Conservation (phyloP, 1,284 basidiomycete species). For the Sanghuangporus weigelae region DNA sequence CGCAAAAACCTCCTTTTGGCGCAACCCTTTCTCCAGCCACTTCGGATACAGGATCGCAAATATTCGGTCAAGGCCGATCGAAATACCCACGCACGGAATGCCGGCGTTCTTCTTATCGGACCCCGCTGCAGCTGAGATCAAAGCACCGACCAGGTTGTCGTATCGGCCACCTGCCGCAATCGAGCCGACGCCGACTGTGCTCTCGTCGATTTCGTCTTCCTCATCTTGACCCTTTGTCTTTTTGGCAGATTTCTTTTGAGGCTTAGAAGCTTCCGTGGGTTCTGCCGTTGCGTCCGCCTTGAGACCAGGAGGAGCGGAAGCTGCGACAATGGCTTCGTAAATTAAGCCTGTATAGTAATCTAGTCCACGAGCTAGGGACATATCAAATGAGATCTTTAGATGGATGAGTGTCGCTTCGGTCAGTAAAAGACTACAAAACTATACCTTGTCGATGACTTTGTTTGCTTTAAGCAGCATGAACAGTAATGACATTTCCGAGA, state of each 20-base stretch:
- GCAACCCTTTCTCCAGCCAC: conserved; percentile 70
- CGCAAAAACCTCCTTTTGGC: conserved; percentile 91
- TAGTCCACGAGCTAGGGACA: conserved; percentile 92
- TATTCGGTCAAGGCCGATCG: conserved; percentile 93
- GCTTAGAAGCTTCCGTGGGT: conserved; percentile 26
- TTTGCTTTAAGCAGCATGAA: conserved; percentile 86
- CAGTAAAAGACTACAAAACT: conserved; percentile 19
- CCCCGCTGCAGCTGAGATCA: conserved; percentile 74
- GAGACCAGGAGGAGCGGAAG: conserved; percentile 86
- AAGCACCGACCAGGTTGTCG: conserved; percentile 95
- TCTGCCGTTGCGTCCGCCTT: conserved; percentile 41
- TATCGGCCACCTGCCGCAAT: conserved; percentile 97
- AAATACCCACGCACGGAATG: conserved; percentile 91
- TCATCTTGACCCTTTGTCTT: conserved; percentile 49
- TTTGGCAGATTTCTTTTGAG: conserved; percentile 50
- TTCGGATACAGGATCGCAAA: conserved; percentile 90
- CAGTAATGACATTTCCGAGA: conserved; percentile 87
- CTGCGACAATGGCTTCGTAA: conserved; percentile 94
- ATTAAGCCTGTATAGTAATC: conserved; percentile 99
- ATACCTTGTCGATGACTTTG: conserved; percentile 72
- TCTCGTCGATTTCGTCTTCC: conserved; percentile 91
- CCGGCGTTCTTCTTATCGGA: conserved; percentile 61
- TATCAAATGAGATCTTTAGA: conserved; percentile 85
- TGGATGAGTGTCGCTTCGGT: background rate
- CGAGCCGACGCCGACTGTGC: conserved; percentile 90